Base-by-base conservation (phyloP, 164 flowering plant species). In the Cinnamomum chago region DNA sequence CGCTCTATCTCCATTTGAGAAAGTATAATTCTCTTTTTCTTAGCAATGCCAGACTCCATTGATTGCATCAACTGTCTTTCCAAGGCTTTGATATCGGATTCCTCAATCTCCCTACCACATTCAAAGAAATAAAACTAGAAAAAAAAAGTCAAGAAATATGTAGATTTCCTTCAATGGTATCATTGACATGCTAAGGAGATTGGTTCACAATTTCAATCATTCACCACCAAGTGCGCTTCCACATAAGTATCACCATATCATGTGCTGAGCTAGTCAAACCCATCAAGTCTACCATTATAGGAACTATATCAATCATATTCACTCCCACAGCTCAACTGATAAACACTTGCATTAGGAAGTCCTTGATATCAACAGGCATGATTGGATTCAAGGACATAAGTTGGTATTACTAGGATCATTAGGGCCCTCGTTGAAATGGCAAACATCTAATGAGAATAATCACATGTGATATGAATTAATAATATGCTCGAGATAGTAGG, bases 51-150 rank as follows among this genome's bases (percentile, higher is more conserved):
- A 73, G 91, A 90, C 83, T 95, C 99, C 67, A 92, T 87, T 40
- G 98, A 90, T 75, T 95, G 99, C 95, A 93, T 91, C 35, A 95
- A 81, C 70, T 93, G 99, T 79, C 98, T 89, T 80, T 95, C 98
- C 86, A 93, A 79, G 50, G 87, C 88, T 85, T 89, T 92, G 78
- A 95, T 88, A 72, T 92, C 97, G 35, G 91, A 67, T 85, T 92
- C 98, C 73, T 91, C 99, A 76, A 93, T 95, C 82, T 93, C 99
- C 83, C 99, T 92, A 65, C 22, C 58, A 79, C 67, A 75, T 62
- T n/a, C 60, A 77, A 67, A 72, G 10, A 60, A 20, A 33, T 67
- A 67, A 64, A 64, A 24, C 28, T 64, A 23, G 67, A 13, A 67
- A 64, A 30, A 27, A 27, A 30, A 30, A 30, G 5, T 5, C 35